Conservation (phyloP, 805 yeast genomes). For the Schwanniomyces sp. region DNA sequence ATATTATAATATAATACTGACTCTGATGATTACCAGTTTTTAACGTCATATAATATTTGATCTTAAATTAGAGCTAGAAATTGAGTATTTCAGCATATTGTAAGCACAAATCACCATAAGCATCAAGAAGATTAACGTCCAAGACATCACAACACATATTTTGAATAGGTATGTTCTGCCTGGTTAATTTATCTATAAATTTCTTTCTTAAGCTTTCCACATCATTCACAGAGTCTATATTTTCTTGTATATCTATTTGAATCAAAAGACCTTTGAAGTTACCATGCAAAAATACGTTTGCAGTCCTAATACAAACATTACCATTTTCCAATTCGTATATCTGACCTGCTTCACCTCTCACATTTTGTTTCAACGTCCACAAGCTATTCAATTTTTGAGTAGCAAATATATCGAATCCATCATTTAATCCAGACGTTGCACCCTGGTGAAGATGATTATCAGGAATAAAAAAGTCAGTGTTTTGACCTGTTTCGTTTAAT, state of each 20-base stretch:
- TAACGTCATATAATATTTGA: not conserved
- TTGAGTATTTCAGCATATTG: slow-evolving; percentile 43
- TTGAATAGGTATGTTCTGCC: slow-evolving; percentile 42
- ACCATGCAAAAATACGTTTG: slow-evolving; percentile 75
- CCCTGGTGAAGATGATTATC: slow-evolving; percentile 46
- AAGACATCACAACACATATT: slow-evolving; percentile 32
- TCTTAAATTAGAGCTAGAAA: not conserved
- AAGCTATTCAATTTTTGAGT: slow-evolving; percentile 60
- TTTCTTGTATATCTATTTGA: slow-evolving; percentile 46
- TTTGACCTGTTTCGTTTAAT: slow-evolving; percentile 11
- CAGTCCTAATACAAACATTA: slow-evolving; percentile 55
- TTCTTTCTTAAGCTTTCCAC: slow-evolving; percentile 11
- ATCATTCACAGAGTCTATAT: slow-evolving; percentile 11
- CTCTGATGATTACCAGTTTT: too few relatives aligned
- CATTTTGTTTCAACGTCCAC: slow-evolving; percentile 68
- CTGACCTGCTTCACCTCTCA: slow-evolving; percentile 75
- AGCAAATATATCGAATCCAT: slow-evolving; percentile 56
- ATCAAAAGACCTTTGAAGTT: slow-evolving; percentile 68
- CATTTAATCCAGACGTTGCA: slow-evolving; percentile 55
- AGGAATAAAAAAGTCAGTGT: slow-evolving; percentile 27
- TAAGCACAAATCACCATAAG: slow-evolving; percentile 39
- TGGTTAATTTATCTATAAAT: slow-evolving; percentile 25
- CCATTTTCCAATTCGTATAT: slow-evolving; percentile 58
- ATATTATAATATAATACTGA: too few relatives aligned
- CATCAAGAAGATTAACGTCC: slow-evolving; percentile 23